Percentiles rank a stretch among this genome's conserved stretches.
phyloP scores from a whole-genome alignment of 2,329 filamentous ascomycete genomes.

The Botrytis byssoidea region DNA sequence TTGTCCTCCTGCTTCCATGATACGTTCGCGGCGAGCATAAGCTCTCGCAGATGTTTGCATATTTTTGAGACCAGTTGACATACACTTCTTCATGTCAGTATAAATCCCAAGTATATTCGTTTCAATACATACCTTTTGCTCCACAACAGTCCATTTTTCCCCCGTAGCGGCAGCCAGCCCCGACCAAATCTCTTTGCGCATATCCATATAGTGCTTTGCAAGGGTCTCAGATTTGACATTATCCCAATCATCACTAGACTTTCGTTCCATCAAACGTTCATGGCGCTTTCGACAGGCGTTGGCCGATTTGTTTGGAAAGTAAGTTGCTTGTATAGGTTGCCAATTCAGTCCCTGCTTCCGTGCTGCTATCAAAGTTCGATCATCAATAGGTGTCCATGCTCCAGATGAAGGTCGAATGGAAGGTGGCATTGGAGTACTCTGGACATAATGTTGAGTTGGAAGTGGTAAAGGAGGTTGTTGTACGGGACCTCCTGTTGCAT shows the following conservation, averaged over 20 bases:
- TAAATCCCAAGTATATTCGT: not conserved
- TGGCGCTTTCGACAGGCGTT: conserved; percentile 83
- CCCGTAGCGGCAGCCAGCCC: conserved; percentile 69
- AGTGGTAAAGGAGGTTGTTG: conserved; percentile 22
- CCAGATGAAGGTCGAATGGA: conserved; percentile 55
- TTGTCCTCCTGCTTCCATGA: conserved; percentile 32
- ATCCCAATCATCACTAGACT: conserved; percentile 64
- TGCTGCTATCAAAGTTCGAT: conserved; percentile 69
- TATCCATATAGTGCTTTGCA: conserved; percentile 74
- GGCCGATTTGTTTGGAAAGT: conserved; percentile 72
- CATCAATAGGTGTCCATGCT: conserved; percentile 73
- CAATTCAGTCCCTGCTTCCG: conserved; percentile 77
- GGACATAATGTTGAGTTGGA: conserved; percentile 20
- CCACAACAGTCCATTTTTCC: conserved; percentile 77
- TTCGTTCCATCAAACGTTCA: conserved; percentile 76
- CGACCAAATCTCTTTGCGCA: conserved; percentile 80
- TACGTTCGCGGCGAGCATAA: conserved; percentile 62
- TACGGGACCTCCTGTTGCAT: conserved; percentile 26
- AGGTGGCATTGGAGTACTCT: conserved; percentile 17
- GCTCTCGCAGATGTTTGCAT: conserved; percentile 68
- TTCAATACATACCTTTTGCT: conserved; percentile 53
- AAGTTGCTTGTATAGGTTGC: conserved; percentile 72
- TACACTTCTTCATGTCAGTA: conserved; percentile 56
- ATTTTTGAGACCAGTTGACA: conserved; percentile 81
- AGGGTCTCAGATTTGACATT: conserved; percentile 70